Evolutionary conservation across 345 rosid genomes (phyloP).

Genomic region (Syzygium jambos): DNA sequence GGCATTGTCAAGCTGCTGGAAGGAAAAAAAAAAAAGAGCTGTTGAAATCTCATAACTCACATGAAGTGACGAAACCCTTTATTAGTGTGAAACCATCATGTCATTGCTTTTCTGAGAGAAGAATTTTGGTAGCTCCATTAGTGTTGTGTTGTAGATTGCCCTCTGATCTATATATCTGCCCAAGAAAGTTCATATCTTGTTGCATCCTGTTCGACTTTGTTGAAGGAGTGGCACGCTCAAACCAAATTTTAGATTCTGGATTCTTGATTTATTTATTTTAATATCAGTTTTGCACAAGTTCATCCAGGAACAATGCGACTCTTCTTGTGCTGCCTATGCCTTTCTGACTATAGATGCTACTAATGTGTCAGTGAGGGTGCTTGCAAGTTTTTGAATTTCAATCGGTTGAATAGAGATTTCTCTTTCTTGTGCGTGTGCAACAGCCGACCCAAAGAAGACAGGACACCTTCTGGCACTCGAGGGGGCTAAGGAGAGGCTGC

Average conservation of each 20-base stretch:
- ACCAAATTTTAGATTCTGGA: background rate
- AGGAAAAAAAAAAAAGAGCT: too few relatives aligned
- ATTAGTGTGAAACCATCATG: background rate
- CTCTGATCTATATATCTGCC: background rate
- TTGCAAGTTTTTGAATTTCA: background rate
- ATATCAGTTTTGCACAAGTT: background rate
- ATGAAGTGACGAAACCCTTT: background rate
- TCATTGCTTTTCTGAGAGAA: background rate
- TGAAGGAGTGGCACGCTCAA: background rate
- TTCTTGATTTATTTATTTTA: background rate
- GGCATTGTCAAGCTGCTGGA: background rate
- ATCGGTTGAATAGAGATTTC: background rate
- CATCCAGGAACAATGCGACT: background rate
- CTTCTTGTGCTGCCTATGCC: background rate
- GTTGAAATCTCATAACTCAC: background rate
- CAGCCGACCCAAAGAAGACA: constrained; percentile 28
- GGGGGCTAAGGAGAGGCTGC: constrained; percentile 30
- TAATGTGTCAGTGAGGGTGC: background rate
- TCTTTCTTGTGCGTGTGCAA: background rate
- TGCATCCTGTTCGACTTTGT: background rate
- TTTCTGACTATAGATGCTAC: background rate
- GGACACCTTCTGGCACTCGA: constrained; percentile 22
- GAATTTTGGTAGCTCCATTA: background rate
- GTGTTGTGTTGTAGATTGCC: background rate
- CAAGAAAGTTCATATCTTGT: background rate